Evolutionary conservation across 805 yeast genomes (phyloP), one percentile per base, ranked within the genome.

Genomic region (Cyberlindnera galapagoensis): DNA sequence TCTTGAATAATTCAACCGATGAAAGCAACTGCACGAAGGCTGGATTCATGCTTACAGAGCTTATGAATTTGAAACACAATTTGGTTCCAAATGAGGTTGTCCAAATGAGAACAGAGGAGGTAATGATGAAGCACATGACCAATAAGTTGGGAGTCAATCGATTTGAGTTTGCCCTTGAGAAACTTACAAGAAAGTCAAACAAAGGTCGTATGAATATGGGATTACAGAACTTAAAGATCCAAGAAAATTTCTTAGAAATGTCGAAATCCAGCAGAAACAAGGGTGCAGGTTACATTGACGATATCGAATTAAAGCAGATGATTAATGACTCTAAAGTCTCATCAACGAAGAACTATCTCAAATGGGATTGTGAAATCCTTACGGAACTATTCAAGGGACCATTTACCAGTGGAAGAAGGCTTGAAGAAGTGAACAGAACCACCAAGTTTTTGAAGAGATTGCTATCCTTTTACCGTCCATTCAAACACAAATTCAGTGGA

Each of bases 281-380:
- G 5, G 10, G 35, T 3, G 35, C 38, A 18, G 30, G 25, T 11
- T 9, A 33, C 3, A 26, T 46, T 23, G 92, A 82, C 45, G 95
- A 85, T 31, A 41, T 62, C 0, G 79, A 77, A 34, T 72, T 88
- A 48, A 77, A 80, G 43, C 66, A 69, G 33, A 62, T 83, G 59
- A 65, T 92, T 6, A 59, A 62, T 18, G 79, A 78, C 29, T 76
- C 95, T 0, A 76, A 69, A 42, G 87, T 92, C 1, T 56, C 86
- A 24, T 69, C 80, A 5, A 77, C 94, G 1, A 92, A 90, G 50
- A 84, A 79, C 33, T 87, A 69, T 50, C 63, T 76, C 2, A 76
- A 74, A 31, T 92, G 99, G 99, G 78, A 87, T 49, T 88, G 97
- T 95, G 72, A 69, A 17, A 61, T 78, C 1, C 62, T 92, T 0